Conservation (phyloP, 164 flowering plant genomes). For the Macadamia tetraphylla region DNA sequence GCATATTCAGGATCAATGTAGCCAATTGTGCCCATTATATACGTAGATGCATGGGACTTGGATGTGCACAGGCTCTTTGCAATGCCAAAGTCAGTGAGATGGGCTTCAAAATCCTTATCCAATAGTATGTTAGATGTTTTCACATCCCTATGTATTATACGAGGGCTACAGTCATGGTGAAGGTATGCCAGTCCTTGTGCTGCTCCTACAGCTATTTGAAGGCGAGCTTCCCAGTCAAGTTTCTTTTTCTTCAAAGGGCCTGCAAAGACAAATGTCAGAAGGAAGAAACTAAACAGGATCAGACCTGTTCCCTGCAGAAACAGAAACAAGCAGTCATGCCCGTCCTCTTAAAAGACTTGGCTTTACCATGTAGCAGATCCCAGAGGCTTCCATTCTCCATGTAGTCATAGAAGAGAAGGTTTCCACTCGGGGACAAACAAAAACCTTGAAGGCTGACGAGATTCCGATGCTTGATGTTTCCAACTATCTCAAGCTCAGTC, state of each 20-base stretch:
- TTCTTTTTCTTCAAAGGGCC: conserved; percentile 74
- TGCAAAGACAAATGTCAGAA: conserved; percentile 5
- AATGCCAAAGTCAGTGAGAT: conserved; percentile 95
- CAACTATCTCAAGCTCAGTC: conserved; percentile 88
- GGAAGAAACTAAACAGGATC: neutral
- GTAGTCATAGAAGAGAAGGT: conserved; percentile 93
- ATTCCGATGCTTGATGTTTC: conserved; percentile 95
- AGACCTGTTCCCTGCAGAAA: neutral
- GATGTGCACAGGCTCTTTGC: conserved; percentile 78
- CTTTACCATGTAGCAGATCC: conserved; percentile 92
- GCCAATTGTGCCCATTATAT: conserved; percentile 93
- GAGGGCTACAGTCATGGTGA: conserved; percentile 95
- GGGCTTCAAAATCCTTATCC: conserved; percentile 87
- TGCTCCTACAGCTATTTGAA: conserved; percentile 77
- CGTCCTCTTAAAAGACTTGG: neutral
- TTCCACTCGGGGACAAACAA: conserved; percentile 74
- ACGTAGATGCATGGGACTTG: conserved; percentile 82
- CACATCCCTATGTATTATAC: conserved; percentile 91
- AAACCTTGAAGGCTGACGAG: conserved; percentile 92
- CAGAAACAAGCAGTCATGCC: too few relatives aligned
- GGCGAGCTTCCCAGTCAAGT: conserved; percentile 86
- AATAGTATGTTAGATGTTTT: conserved; percentile 90
- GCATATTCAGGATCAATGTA: conserved; percentile 99
- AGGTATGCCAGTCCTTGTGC: conserved; percentile 92
- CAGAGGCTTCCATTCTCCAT: conserved; percentile 99